Conservation (phyloP, 768 basidiomycete species). For the Leccinum broughii region DNA sequence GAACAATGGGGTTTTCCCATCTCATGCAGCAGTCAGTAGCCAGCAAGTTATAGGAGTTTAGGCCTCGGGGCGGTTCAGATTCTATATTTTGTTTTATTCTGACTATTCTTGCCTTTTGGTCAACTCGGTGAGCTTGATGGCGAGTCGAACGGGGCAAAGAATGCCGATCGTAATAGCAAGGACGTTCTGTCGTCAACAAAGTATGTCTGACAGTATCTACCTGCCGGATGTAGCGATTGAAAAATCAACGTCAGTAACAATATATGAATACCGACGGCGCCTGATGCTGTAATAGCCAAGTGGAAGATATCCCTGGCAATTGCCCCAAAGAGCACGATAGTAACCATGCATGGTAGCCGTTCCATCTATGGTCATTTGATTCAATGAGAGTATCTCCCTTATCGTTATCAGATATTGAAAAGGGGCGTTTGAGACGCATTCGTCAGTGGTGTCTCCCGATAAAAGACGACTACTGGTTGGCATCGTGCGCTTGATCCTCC, state of each 20-base stretch:
- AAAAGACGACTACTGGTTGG: background rate
- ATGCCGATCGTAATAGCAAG: background rate
- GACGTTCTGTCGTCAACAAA: background rate
- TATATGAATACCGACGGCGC: too few relatives aligned
- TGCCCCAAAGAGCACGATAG: too few relatives aligned
- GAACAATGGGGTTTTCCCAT: background rate
- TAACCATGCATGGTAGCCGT: too few relatives aligned
- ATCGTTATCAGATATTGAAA: background rate
- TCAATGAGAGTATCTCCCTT: background rate
- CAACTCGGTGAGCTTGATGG: background rate
- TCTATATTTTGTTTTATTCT: background rate
- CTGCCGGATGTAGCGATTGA: background rate
- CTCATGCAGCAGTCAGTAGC: background rate
- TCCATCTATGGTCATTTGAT: too few relatives aligned
- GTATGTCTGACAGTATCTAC: background rate
- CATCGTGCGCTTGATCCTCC: background rate
- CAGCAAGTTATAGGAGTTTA: background rate
- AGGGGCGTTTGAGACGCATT: background rate
- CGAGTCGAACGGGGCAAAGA: background rate
- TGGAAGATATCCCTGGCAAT: background rate
- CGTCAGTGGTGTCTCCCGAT: background rate
- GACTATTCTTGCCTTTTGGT: background rate
- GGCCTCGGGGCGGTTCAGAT: too few relatives aligned
- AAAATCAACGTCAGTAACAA: too few relatives aligned
- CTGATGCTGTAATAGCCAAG: too few relatives aligned